A percentile compares a stretch with the other conserved stretches of the same genome.
Conservation (phyloP, 805 yeast species). For the Debaryomyces castellii region DNA sequence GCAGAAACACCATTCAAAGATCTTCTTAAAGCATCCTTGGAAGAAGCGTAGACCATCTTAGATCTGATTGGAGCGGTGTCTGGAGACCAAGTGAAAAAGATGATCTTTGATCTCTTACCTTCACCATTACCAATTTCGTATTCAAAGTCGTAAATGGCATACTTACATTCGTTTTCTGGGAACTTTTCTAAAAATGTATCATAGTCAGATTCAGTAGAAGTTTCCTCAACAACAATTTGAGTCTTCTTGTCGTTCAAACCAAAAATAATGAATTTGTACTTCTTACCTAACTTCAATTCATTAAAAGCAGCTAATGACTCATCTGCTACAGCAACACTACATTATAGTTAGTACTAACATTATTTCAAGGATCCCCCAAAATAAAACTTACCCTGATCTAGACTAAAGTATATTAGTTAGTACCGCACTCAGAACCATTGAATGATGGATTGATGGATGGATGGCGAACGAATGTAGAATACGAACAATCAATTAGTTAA, state of each 20-base stretch:
- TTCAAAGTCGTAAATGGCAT: constrained; percentile 96
- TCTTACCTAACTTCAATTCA: constrained; percentile 92
- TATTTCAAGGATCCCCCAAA: not conserved
- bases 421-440: constrained; percentile 4
- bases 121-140: constrained; percentile 87
- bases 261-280: constrained; percentile 79
- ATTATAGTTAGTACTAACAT: constrained; percentile 11
- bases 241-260: constrained; percentile 83
- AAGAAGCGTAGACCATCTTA: constrained; percentile 98
- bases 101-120: constrained; percentile 84
- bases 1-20: constrained; percentile 92
- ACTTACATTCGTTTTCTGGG: constrained; percentile 95
- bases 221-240: constrained; percentile 84
- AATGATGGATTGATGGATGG: not conserved
- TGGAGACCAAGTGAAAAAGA: constrained; percentile 90
- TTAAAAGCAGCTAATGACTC: constrained; percentile 93
- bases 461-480: not conserved
- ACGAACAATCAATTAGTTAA: not conserved
- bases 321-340: constrained; percentile 54
- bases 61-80: constrained; percentile 94
- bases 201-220: constrained; percentile 73
- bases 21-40: constrained; percentile 96
- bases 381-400: constrained; percentile 31
- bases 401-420: constrained; percentile 22
- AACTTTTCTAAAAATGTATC: constrained; percentile 83